phyloP scores from a whole-genome alignment of 148 eudicot species.

The Selenicereus undatus region DNA sequence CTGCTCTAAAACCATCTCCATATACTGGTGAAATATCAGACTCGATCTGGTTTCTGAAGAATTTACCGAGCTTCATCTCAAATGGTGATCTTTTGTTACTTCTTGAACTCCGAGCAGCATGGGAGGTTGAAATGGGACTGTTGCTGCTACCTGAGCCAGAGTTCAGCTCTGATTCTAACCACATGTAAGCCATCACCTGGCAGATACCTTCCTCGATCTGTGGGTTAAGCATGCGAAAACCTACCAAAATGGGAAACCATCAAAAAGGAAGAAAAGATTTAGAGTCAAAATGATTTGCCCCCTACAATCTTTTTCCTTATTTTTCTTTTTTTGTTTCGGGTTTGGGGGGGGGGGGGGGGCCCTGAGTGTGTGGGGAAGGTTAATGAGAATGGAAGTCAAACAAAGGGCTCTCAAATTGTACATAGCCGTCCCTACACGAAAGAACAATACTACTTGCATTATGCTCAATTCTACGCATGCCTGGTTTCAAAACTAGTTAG shows the following conservation, averaged over 20 bases:
- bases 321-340: neutral
- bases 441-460: neutral
- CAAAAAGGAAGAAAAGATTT: constrained; percentile 4
- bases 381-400: neutral
- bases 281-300: neutral
- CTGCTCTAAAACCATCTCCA: constrained; percentile 77
- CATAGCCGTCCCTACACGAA: neutral
- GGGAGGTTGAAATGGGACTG: constrained; percentile 38
- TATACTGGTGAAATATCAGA: constrained; percentile 67
- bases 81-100: constrained; percentile 52
- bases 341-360: neutral
- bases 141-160: constrained; percentile 32
- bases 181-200: constrained; percentile 71
- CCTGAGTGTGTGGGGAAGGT: neutral
- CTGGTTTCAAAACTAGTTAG: too few species aligned
- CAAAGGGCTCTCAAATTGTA: neutral
- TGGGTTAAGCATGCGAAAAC: constrained; percentile 62
- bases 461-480: neutral
- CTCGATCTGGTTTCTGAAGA: constrained; percentile 80
- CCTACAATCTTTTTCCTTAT: neutral
- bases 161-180: constrained; percentile 57
- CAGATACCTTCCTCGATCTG: constrained; percentile 92
- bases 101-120: constrained; percentile 30
- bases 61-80: constrained; percentile 62
- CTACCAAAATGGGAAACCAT: constrained; percentile 23